phyloP scores from a whole-genome alignment of 495 filamentous ascomycete species.

The Chlorociboria aeruginascens region DNA sequence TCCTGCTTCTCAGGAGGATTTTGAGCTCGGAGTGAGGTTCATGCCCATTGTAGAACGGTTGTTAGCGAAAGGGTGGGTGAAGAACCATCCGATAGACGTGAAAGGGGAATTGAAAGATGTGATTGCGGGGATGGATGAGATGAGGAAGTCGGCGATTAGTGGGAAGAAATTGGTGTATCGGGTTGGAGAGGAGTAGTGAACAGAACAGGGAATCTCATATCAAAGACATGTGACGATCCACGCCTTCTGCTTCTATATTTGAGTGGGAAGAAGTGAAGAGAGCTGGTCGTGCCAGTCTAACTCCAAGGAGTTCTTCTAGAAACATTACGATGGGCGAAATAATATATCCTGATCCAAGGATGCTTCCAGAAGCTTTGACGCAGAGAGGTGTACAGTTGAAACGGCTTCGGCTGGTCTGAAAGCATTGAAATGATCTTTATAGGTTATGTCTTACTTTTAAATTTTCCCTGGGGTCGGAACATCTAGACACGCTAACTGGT shows the following conservation, averaged over 20 bases:
- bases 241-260: too few species aligned
- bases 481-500: too few species aligned
- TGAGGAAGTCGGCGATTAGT: conserved; percentile 40
- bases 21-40: conserved; percentile 27
- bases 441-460: too few species aligned
- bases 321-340: too few species aligned
- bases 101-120: conserved; percentile 35
- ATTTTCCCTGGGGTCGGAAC: too few species aligned
- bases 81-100: conserved; percentile 36
- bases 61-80: conserved; percentile 35
- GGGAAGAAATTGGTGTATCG: conserved; percentile 47
- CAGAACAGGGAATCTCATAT: not conserved
- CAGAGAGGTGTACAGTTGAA: too few species aligned
- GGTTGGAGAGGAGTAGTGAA: not conserved
- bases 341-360: too few species aligned
- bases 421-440: too few species aligned
- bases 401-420: too few species aligned
- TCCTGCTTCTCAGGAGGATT: conserved; percentile 24
- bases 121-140: conserved; percentile 36
- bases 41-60: conserved; percentile 29
- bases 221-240: not conserved
- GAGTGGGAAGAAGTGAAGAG: too few species aligned
- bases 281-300: too few species aligned
- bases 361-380: too few species aligned
- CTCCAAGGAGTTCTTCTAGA: not conserved